Evolutionary conservation across 768 basidiomycete genomes (phyloP).

Genomic region (Tylopilus balloui): DNA sequence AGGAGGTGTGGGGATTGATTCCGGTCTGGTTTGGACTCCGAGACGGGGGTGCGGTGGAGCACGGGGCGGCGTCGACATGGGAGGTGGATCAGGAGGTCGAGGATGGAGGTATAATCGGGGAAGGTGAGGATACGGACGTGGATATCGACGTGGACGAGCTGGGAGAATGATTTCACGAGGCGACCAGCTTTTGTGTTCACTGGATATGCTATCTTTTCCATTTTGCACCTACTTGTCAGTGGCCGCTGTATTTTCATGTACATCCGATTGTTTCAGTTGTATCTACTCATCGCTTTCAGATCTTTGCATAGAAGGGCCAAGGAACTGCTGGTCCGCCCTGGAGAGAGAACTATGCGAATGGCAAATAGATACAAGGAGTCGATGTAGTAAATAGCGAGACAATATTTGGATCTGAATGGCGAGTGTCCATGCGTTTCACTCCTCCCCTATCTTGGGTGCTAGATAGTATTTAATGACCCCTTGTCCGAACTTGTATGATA

Average conservation of each 20-base stretch:
- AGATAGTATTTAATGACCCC: slow-evolving; percentile 93
- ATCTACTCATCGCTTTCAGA: slow-evolving; percentile 14
- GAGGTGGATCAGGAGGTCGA: not conserved
- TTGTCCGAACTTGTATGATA: slow-evolving; percentile 84
- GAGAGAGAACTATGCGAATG: not conserved
- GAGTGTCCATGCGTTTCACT: slow-evolving; percentile 36
- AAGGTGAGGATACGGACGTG: slow-evolving; percentile 10
- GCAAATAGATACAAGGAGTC: slow-evolving; percentile 14
- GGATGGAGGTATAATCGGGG: slow-evolving; percentile 1
- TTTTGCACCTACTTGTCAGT: not conserved
- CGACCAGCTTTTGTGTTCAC: not conserved
- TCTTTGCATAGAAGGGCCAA: not conserved
- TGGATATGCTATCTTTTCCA: slow-evolving; percentile 17
- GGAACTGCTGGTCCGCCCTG: not conserved
- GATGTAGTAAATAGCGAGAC: slow-evolving; percentile 15
- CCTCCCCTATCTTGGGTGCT: slow-evolving; percentile 92
- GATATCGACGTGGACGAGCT: slow-evolving; percentile 10
- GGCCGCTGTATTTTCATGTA: slow-evolving; percentile 1
- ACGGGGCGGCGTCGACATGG: not conserved
- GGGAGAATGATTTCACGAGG: slow-evolving; percentile 7
- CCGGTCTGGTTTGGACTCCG: slow-evolving; percentile 61
- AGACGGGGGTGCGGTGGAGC: slow-evolving; percentile 10
- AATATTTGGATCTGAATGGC: slow-evolving; percentile 6
- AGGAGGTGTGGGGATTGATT: slow-evolving; percentile 58
- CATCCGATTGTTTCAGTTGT: slow-evolving; percentile 9